phyloP scores from a whole-genome alignment of 2,329 filamentous ascomycete species.

The Beauveria medogensis region DNA sequence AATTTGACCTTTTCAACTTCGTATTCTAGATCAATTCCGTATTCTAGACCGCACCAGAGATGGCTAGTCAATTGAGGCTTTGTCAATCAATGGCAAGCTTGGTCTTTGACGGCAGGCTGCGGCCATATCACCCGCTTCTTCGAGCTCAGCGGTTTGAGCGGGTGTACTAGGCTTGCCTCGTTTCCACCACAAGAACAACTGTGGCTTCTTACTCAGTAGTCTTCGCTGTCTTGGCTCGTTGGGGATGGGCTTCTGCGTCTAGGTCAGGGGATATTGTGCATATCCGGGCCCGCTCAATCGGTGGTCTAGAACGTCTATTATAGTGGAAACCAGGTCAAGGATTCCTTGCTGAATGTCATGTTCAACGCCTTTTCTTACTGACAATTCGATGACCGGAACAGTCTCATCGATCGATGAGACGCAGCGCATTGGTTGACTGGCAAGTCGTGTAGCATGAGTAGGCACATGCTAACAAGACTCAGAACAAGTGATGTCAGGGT shows the following conservation, averaged over 20 bases:
- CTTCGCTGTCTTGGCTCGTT: not conserved
- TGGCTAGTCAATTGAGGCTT: not conserved
- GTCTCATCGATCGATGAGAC: conserved; percentile 9
- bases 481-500: too few species aligned
- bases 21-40: not conserved
- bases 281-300: conserved; percentile 9
- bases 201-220: not conserved
- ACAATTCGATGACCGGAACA: not conserved
- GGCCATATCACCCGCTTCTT: not conserved
- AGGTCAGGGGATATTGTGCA: conserved; percentile 3
- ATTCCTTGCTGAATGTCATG: not conserved
- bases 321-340: not conserved
- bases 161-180: not conserved
- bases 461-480: not conserved
- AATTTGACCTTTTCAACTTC: not conserved
- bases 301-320: conserved; percentile 10
- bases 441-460: not conserved
- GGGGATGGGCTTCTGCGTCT: not conserved
- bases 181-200: conserved; percentile 4
- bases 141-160: not conserved
- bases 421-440: not conserved
- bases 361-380: not conserved
- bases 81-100: not conserved
- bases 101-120: not conserved
- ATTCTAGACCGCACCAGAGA: not conserved